Evolutionary conservation across 192 early-diverging fungal genomes (phyloP), one percentile per base, ranked within the genome.

Genomic region (Linnemannia elongata): DNA sequence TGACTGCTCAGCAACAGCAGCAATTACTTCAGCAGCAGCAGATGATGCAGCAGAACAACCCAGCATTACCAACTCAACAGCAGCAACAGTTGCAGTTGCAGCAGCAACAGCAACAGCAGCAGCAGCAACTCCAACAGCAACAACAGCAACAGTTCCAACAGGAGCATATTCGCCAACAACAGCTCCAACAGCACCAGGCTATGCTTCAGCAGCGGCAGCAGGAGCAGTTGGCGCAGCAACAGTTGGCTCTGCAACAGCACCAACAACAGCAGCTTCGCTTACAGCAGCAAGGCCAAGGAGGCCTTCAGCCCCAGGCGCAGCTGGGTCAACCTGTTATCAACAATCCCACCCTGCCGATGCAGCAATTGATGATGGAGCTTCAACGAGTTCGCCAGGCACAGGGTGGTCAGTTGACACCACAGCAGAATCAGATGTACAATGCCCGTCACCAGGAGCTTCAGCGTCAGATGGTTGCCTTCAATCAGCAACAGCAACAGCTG

Each of bases 211-310:
- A 75, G 22, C 73, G 60, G 6, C 80, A 82, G 22, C 79, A 81
- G 13, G 79, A 81, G 0, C 79, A 81, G n/a, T 18, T 81, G 57
- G 38, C 57, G 22, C 79, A 81, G 60, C 79, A 81, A 24, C 79
- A 81, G 33, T 38, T 74, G 36, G 24, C 30, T 30, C 39, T 47
- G 44, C 76, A 72, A 47, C 70, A 71, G 38, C 69, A 72, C 35
- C 80, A 69, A 7, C 79, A 81, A 22, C 80, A 83, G 60, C 82
- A 83, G 55, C 73, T 78, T 41, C 76, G 39, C 2, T 17, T 75
- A 47, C 80, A 75, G 41, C 81, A 82, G 71, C 55, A 72, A 45
- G 74, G 74, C 18, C 81, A 82, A 52, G 70, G 69, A 24, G 74
- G 72, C 47, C 13, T 69, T 20, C 73, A 75, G 52, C 73, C 49